Base-by-base conservation (phyloP, 2,329 filamentous ascomycete genomes). In the Ceratocystis albifundus region DNA sequence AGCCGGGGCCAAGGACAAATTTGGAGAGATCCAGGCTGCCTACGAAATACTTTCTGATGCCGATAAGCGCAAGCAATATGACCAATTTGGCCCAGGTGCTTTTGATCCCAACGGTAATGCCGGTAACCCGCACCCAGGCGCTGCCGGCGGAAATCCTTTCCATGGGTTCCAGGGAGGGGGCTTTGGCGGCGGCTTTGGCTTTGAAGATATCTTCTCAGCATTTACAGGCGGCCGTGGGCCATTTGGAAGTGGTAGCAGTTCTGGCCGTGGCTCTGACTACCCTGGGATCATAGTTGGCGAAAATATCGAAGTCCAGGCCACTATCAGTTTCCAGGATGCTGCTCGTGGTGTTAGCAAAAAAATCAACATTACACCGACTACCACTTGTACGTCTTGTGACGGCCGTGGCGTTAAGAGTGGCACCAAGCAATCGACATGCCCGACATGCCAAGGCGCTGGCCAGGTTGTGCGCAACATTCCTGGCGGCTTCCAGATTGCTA, bases 401-500 rank as follows among this genome's bases (percentile, higher is more conserved):
- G 94, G 94, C 62, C 89, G 82, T 70, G 94, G 94, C 0, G 72
- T 97, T 75, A 97, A 96, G 79, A 76, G 85, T 68, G 93, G 93
- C 10, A 83, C 87, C 12, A 85, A 88, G 75, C 82, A 86, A 71
- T 80, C 84, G 28, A 79, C 85, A 69, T 99, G 94, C 76, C 86
- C 85, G 74, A 79, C 83, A 65, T 99, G 94, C 74, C 87, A 88
- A 69, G 94, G 94, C 17, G 90, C 90, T 1, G 94, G 94, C 63
- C 89, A 88, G 46, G 82, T 89, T 66, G 87, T 97, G 62, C 90
- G 96, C 75, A 88, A 90, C 73, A 88, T 96, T 83, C 86, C 90
- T 71, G 91, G 91, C 65, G 92, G 91, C 28, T 97, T 99, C 78
- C 93, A 97, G 78, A 93, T 99, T 87, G 90, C 89, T 3, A 90